Base-by-base conservation (phyloP, 208 protist species). In the Porcisia deanei region DNA sequence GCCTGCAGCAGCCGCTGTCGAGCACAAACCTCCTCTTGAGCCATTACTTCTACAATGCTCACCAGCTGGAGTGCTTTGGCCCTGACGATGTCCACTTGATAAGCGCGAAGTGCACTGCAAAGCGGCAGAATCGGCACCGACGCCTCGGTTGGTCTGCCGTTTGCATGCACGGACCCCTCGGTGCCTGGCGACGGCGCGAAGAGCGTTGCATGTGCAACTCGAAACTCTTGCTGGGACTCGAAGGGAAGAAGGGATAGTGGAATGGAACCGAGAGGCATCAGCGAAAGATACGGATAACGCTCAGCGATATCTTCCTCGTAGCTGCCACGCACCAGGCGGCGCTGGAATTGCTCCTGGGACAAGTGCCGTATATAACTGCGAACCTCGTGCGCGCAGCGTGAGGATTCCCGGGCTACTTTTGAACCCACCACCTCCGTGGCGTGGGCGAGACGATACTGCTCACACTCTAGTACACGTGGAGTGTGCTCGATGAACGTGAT, bases 391-490 rank as follows among this genome's bases (percentile, higher is more conserved):
- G 71, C 77, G 25, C 71, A 72, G 45, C 71, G 64, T 7, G 64
- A 65, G 7, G 71, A 57, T 20, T 76, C 45, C 0, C 45, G 61
- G 2, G 77, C 64, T 22, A 54, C 37, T 53, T 81, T 72, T 22
- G 63, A 52, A 1, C 22, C 39, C 10, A 54, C 8, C 10, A 52
- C 47, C 68, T 39, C 68, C 12, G 3, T 25, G 8, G 47, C 30
- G 37, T 76, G 22, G 0, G 77, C 71, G 20, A 37, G 18, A 60
- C 61, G 45, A 39, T 63, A 81, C 45, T 71, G 22, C 71, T 81
- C 77, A 54, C 71, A 82, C 57, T 71, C 73, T 63, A 77, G 61
- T 73, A 92, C 52, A 71, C 68, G 68, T 49, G 76, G 77, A 9
- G 76, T 64, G 59, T 64, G 64, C 57, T 82, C 64, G 12, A 85